Base-by-base conservation (phyloP, 2,329 filamentous ascomycete genomes). In the Aspergillus ustus region DNA sequence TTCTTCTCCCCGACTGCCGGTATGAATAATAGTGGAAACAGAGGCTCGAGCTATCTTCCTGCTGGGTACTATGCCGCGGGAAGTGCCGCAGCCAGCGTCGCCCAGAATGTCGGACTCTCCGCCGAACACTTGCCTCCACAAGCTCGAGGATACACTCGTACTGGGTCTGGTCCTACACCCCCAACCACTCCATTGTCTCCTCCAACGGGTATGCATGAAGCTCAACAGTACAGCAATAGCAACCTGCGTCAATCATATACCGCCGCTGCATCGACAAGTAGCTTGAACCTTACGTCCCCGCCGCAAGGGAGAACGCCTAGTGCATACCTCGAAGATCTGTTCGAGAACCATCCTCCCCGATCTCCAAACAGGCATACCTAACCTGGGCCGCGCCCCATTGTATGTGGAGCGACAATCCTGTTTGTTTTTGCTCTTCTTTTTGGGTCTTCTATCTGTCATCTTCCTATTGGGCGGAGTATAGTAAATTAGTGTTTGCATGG, bases 1-100 rank as follows among this genome's bases (percentile, higher is more conserved):
- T 99, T 99, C 85, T 99, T 97, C 82, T 97, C 93, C 7, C 95
- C 95, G 0, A 98, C 95, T 0, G 93, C 85, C 7, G 82, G 83
- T 60, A 81, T 80, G 63, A 78, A 83, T 44, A 80, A 79, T 50
- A 86, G 86, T 68, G 72, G 72, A n/a, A 85, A 85, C 66, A 89
- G 93, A 57, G 87, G 86, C 62, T 96, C 92, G n/a, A 73, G 63
- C 31, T 96, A 94, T 73, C 83, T 97, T 20, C 94, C 94, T 17
- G 90, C 94, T 3, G 94, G 94, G 1, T 97, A 96, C 80, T 98
- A 98, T 73, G 89, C 92, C 34, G 85, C 91, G 5, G 86, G 89
- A 22, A 84, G 83, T 34, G 83, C 83, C 11, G 81, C 84, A 48
- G 76, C 74, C 59, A 81, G 76, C 13, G 78, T 79, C 56, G 79